A percentile compares a stretch with the other conserved stretches of the same genome.
phyloP scores from a whole-genome alignment of 2,329 filamentous ascomycete genomes.

The Aspergillus versicolor region DNA sequence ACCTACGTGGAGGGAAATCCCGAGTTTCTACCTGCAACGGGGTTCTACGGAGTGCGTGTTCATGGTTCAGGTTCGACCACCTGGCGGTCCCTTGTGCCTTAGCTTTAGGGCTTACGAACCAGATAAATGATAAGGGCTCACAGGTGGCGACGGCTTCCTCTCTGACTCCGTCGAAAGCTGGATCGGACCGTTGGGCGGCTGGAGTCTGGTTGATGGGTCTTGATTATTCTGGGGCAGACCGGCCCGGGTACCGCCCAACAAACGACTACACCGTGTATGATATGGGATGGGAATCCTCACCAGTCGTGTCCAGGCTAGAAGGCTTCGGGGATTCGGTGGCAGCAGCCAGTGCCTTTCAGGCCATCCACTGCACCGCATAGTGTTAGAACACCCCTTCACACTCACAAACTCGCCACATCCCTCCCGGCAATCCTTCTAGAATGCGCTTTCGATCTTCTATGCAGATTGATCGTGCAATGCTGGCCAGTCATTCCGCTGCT shows the following conservation, averaged over 20 bases:
- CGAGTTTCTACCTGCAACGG: slow-evolving; percentile 1
- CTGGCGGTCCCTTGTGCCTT: background rate
- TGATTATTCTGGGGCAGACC: slow-evolving; percentile 23
- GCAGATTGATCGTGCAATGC: slow-evolving; percentile 15
- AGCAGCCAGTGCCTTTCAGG: background rate
- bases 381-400: background rate
- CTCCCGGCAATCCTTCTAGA: slow-evolving; percentile 20
- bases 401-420: slow-evolving; percentile 8
- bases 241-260: slow-evolving; percentile 14
- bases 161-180: slow-evolving; percentile 4
- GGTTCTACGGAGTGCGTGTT: too few relatives aligned
- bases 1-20: background rate
- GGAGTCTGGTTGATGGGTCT: slow-evolving; percentile 16
- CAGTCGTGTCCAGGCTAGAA: background rate
- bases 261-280: background rate
- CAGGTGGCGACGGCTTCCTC: background rate
- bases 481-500: slow-evolving; percentile 14
- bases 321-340: background rate
- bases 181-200: slow-evolving; percentile 7
- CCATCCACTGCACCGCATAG: background rate
- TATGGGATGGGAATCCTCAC: background rate
- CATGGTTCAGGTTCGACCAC: background rate
- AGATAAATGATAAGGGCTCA: background rate
- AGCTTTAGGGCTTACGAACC: slow-evolving; percentile 3
- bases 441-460: slow-evolving; percentile 21